Base-by-base conservation (phyloP, 495 filamentous ascomycete genomes). In the Daldinia decipiens region DNA sequence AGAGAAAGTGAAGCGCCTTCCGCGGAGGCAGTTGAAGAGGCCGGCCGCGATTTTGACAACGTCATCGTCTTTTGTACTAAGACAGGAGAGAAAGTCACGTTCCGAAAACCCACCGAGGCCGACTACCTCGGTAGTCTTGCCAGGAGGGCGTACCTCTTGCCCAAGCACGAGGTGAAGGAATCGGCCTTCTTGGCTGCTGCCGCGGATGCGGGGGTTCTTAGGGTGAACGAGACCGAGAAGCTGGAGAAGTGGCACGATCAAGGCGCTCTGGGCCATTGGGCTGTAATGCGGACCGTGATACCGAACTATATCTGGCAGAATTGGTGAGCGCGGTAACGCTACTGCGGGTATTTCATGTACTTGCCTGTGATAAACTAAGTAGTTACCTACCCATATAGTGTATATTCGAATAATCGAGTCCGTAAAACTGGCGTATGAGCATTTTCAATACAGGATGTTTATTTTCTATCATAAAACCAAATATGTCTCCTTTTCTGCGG, bases 191-290 rank as follows among this genome's bases (percentile, higher is more conserved):
- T 86, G 63, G 72, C 74, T 31, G 21, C 39, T 21, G 65, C 73
- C 21, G 78, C 80, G 5, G 79, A 79, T 0, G 75, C 78, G 12
- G 80, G 78, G 0, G 67, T 91, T 4, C 77, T 93, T 64, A 80
- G 78, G 73, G 81, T 77, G 29, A 87, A 86, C 45, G 84, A 85
- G 50, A 92, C 88, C 26, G 80, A 83, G 12, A 82, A 87, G 69
- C 75, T 97, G 61, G 83, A 84, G 55, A 83, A 85, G 76, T 92
- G 87, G 84, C 93, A 96, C 77, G 85, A 88, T 75, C 80, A 83
- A 57, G 91, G 89, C 65, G 95, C 95, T 4, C 67, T 91, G 34
- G 90, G 90, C 43, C 95, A 99, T 81, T 99, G 95, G 95, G 79
- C 81, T 21, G 89, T 99, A 39, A 99, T 98, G 91, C 86, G 95